Evolutionary conservation across 192 early-diverging fungal species (phyloP).

Genomic region (Coemansia sp.): DNA sequence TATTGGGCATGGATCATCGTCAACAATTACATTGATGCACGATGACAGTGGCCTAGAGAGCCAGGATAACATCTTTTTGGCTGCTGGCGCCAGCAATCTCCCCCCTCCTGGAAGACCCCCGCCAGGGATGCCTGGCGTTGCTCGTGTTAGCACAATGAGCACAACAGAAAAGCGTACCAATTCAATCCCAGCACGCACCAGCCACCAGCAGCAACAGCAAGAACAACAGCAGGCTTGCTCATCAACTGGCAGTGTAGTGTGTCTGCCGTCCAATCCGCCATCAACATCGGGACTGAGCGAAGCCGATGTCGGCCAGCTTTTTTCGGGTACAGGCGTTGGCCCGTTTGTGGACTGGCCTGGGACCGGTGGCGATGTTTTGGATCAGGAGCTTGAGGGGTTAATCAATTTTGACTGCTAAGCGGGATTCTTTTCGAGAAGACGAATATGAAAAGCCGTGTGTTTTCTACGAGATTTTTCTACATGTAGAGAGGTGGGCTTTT

Average conservation of each 20-base stretch:
- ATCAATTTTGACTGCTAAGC: slow-evolving; percentile 48
- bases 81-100: neutral
- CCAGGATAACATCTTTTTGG: slow-evolving; percentile 10
- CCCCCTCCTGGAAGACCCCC: slow-evolving; percentile 28
- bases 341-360: slow-evolving; percentile 36
- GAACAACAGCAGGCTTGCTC: neutral
- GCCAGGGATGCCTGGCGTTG: slow-evolving; percentile 37
- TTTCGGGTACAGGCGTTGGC: slow-evolving; percentile 12
- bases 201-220: neutral
- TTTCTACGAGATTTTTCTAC: too few species aligned
- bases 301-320: slow-evolving; percentile 27
- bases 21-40: slow-evolving; percentile 52
- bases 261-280: slow-evolving; percentile 41
- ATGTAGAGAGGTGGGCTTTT: too few species aligned
- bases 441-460: too few species aligned
- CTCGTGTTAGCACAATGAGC: slow-evolving; percentile 18
- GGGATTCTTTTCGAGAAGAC: neutral
- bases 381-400: slow-evolving; percentile 52
- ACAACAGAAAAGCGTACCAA: slow-evolving; percentile 11
- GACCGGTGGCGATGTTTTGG: slow-evolving; percentile 38
- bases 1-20: slow-evolving; percentile 41
- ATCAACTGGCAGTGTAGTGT: neutral
- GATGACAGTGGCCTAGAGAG: slow-evolving; percentile 34
- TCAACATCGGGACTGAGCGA: slow-evolving; percentile 26
- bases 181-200: neutral